Evolutionary conservation across 176 grass and related monocot genomes (phyloP).

Genomic region (Cenchrus fungigraminus): DNA sequence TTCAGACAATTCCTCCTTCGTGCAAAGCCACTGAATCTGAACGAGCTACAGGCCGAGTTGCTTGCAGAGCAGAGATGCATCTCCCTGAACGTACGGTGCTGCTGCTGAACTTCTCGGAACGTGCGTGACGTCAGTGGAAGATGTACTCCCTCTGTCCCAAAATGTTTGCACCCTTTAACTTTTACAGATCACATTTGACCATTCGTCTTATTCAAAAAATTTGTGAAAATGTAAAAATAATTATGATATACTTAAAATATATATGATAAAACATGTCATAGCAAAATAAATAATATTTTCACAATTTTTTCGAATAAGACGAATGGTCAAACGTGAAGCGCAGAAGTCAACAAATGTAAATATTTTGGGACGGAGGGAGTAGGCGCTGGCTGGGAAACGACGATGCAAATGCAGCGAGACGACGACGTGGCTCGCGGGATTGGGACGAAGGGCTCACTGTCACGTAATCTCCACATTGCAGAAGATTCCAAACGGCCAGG

Average conservation of each 20-base stretch:
- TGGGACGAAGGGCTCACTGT: not conserved
- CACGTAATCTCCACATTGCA: not conserved
- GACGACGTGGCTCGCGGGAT: not conserved
- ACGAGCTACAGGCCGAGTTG: not conserved
- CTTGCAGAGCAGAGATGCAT: not conserved
- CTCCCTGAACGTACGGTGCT: not conserved
- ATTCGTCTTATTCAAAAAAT: no score
- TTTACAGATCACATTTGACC: no score
- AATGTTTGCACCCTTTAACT: no score
- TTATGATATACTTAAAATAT: no score
- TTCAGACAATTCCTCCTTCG: not conserved
- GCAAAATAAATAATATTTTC: no score
- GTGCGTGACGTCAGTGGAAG: not conserved
- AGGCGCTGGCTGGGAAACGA: not conserved
- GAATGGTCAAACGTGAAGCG: no score
- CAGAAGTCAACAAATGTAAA: no score
- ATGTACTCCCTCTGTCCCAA: not conserved
- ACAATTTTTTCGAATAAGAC: no score
- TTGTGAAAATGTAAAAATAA: no score
- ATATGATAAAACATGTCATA: no score
- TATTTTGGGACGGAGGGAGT: no score
- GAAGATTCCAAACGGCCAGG: not conserved
- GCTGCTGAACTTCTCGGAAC: not conserved
- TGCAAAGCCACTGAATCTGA: not conserved
- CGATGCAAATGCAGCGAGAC: not conserved